Evolutionary conservation across 2,329 filamentous ascomycete genomes (phyloP).

Genomic region (Phaeosphaeria sp.): DNA sequence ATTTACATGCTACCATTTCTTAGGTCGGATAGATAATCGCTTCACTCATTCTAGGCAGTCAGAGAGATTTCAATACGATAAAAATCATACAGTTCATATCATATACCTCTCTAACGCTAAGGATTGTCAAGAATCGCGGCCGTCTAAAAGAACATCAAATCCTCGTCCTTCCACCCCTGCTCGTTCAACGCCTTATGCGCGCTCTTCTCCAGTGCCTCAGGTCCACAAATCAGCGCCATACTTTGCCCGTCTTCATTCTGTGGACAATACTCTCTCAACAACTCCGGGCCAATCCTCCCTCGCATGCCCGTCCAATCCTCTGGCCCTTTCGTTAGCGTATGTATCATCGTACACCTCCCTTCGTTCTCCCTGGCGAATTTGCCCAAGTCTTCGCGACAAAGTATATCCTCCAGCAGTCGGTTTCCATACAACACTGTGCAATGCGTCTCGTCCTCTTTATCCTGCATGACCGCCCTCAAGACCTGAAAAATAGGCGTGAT

Average conservation of each 20-base stretch:
- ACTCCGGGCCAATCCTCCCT: slow-evolving; percentile 69
- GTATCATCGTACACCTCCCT: slow-evolving; percentile 67
- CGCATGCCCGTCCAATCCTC: slow-evolving; percentile 71
- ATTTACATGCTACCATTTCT: no score
- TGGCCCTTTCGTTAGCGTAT: slow-evolving; percentile 71
- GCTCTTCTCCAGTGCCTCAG: slow-evolving; percentile 73
- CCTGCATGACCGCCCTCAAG: slow-evolving; percentile 73
- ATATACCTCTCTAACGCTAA: no score
- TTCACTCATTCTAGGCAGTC: no score
- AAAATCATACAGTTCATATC: no score
- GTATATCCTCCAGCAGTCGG: slow-evolving; percentile 77
- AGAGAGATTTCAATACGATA: no score
- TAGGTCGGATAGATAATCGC: no score
- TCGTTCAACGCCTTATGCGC: slow-evolving; percentile 63
- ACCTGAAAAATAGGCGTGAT: slow-evolving; percentile 93
- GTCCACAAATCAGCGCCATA: slow-evolving; percentile 81
- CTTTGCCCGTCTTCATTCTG: slow-evolving; percentile 55
- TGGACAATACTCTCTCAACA: slow-evolving; percentile 66
- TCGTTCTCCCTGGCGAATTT: slow-evolving; percentile 60
- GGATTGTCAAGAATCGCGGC: no score
- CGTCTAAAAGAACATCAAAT: slow-evolving; percentile 75
- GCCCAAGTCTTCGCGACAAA: slow-evolving; percentile 78
- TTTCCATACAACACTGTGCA: slow-evolving; percentile 84
- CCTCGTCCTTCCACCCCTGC: slow-evolving; percentile 74
- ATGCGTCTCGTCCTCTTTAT: slow-evolving; percentile 66